Percentiles rank a stretch among this genome's conserved stretches.
Evolutionary conservation across 2,329 filamentous ascomycete species (phyloP).

Genomic region (Corynespora cassiicola): DNA sequence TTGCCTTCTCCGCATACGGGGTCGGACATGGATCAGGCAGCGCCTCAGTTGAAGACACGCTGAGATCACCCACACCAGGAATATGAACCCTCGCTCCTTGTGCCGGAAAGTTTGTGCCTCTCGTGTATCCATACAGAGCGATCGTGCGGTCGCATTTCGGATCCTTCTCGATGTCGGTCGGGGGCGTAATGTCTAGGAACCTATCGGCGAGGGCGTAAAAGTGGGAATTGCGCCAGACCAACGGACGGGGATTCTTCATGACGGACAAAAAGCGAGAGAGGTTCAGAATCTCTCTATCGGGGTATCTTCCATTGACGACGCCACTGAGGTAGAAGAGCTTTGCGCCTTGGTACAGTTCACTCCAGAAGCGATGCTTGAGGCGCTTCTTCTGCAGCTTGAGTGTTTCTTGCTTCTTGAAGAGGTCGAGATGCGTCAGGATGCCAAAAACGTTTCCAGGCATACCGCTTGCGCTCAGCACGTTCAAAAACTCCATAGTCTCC

Average conservation of each 20-base stretch:
- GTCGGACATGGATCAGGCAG: constrained; percentile 96
- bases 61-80: constrained; percentile 89
- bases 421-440: constrained; percentile 91
- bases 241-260: constrained; percentile 98
- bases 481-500: constrained; percentile 99
- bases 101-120: constrained; percentile 92
- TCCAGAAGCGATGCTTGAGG: constrained; percentile 95
- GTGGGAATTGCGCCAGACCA: constrained; percentile 96
- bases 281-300: constrained; percentile 95
- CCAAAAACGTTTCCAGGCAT: constrained; percentile 99
- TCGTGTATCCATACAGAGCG: constrained; percentile 89
- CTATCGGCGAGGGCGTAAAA: constrained; percentile 93
- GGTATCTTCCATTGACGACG: constrained; percentile 95
- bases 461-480: constrained; percentile 88
- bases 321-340: constrained; percentile 97
- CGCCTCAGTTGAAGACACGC: constrained; percentile 81
- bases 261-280: constrained; percentile 93
- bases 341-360: constrained; percentile 93
- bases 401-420: constrained; percentile 92
- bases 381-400: constrained; percentile 95
- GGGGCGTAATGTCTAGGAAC: constrained; percentile 93
- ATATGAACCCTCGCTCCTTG: constrained; percentile 88
- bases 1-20: constrained; percentile 84
- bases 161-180: constrained; percentile 87
- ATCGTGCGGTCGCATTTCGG: constrained; percentile 89